Evolutionary conservation across 2,329 filamentous ascomycete genomes (phyloP).

Genomic region (Emmonsiellopsis sp.): DNA sequence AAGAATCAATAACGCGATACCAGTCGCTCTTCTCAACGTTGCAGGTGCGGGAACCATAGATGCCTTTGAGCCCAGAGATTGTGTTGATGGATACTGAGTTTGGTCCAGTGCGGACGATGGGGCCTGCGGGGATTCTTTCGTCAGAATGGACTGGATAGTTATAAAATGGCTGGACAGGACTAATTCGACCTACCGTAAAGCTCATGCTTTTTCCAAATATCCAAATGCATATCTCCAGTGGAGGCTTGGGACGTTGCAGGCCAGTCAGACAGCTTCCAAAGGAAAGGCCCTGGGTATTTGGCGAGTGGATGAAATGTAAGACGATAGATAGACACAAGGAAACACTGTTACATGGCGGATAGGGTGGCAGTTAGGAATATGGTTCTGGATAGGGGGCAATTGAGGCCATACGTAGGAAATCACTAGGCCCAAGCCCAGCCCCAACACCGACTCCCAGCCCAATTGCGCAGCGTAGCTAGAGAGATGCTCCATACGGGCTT

Average conservation of each 20-base stretch:
- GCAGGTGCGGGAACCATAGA: slow-evolving; percentile 23
- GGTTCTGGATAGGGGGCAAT: not conserved
- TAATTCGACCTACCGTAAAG: slow-evolving; percentile 24
- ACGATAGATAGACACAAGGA: slow-evolving; percentile 5
- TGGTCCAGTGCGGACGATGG: slow-evolving; percentile 68
- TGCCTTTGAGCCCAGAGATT: slow-evolving; percentile 55
- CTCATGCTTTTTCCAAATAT: slow-evolving; percentile 10
- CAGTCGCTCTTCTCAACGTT: slow-evolving; percentile 20
- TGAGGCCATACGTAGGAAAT: not conserved
- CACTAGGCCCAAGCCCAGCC: not conserved
- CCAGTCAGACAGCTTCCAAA: slow-evolving; percentile 8
- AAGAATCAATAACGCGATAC: slow-evolving; percentile 33
- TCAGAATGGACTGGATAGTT: not conserved
- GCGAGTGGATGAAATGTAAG: slow-evolving; percentile 12
- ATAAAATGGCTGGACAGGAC: not conserved
- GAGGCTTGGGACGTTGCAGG: slow-evolving; percentile 2
- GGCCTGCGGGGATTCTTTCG: slow-evolving; percentile 12
- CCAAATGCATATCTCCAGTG: slow-evolving; percentile 11
- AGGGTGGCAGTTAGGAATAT: not conserved
- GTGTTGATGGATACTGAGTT: slow-evolving; percentile 72
- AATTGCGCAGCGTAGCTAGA: too few relatives aligned
- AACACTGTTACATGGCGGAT: not conserved
- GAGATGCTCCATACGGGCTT: too few relatives aligned
- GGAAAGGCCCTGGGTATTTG: slow-evolving; percentile 13
- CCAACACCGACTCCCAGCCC: not conserved